A percentile compares a stretch with the other conserved stretches of the same genome.
Evolutionary conservation across 306 rosid species (phyloP).

Genomic region (Vigna nakashimae): DNA sequence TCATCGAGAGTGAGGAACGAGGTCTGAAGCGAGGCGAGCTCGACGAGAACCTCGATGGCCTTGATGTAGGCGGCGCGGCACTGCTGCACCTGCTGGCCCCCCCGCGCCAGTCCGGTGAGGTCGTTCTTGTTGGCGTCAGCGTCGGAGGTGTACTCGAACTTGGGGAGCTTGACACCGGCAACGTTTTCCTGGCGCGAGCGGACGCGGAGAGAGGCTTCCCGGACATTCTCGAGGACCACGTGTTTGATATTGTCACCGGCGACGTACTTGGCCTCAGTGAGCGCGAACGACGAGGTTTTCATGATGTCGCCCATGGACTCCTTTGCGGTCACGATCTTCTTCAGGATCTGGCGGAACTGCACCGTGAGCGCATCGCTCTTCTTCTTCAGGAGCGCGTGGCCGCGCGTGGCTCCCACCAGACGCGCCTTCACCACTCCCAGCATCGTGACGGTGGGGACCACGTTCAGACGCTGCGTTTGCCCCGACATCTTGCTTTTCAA

Average conservation of each 20-base stretch:
- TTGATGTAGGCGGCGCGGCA: constrained; percentile 87
- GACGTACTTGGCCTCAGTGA: constrained; percentile 91
- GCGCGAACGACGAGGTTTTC: constrained; percentile 85
- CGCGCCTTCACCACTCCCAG: constrained; percentile 89
- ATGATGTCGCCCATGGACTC: constrained; percentile 96
- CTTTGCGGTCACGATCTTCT: constrained; percentile 87
- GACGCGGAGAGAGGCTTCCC: constrained; percentile 76
- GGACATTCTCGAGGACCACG: constrained; percentile 86
- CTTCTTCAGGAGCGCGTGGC: constrained; percentile 96
- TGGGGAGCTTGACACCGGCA: constrained; percentile 95
- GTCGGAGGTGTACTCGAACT: constrained; percentile 74
- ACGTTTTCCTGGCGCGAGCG: constrained; percentile 86
- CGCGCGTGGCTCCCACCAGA: constrained; percentile 88
- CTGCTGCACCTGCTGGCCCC: constrained; percentile 94
- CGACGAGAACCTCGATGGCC: constrained; percentile 93
- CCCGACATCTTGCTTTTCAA: constrained; percentile 65
- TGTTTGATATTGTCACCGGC: constrained; percentile 95
- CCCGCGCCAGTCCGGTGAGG: constrained; percentile 92
- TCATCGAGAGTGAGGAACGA: constrained; percentile 92
- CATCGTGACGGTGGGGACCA: constrained; percentile 97
- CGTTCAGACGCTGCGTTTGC: constrained; percentile 88
- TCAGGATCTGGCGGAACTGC: constrained; percentile 86
- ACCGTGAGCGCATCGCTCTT: constrained; percentile 95
- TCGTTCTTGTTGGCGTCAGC: constrained; percentile 79
- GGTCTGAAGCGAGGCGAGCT: constrained; percentile 96